Evolutionary conservation across 768 basidiomycete species (phyloP).

Genomic region (Baorangia bicolor): DNA sequence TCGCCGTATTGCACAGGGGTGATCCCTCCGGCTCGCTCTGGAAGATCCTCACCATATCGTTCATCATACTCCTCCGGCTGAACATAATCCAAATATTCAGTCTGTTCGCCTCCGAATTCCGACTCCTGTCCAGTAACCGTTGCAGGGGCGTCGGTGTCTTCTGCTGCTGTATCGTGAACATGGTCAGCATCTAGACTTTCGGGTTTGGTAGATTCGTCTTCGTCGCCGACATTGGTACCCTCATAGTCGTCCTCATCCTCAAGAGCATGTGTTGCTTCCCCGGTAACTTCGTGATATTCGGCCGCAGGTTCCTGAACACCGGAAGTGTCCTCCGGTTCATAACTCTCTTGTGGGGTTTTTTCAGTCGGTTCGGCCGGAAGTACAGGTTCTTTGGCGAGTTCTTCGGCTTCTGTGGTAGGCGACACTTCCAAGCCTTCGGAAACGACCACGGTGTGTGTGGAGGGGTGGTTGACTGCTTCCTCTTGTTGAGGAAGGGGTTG

Average conservation of each 20-base stretch:
- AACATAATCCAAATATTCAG: slow-evolving; percentile 34
- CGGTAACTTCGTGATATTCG: slow-evolving; percentile 19
- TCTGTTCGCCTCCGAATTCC: slow-evolving; percentile 31
- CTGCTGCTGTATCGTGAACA: slow-evolving; percentile 20
- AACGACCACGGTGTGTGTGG: not conserved
- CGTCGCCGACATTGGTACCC: slow-evolving; percentile 15
- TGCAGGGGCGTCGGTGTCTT: slow-evolving; percentile 24
- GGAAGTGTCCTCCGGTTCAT: not conserved
- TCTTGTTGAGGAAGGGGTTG: slow-evolving; percentile 3
- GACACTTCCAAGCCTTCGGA: slow-evolving; percentile 2
- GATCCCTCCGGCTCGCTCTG: slow-evolving; percentile 27
- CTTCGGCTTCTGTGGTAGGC: not conserved
- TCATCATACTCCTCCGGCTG: slow-evolving; percentile 38
- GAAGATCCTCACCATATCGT: slow-evolving; percentile 35
- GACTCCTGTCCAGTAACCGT: slow-evolving; percentile 6
- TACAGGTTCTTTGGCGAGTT: slow-evolving; percentile 1
- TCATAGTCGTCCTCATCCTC: slow-evolving; percentile 26
- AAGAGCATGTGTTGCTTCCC: slow-evolving; percentile 12
- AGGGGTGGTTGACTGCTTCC: not conserved
- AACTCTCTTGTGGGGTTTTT: slow-evolving; percentile 9
- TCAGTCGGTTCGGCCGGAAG: not conserved
- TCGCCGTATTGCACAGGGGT: slow-evolving; percentile 17
- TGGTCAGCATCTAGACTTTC: slow-evolving; percentile 31
- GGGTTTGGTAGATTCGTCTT: slow-evolving; percentile 15
- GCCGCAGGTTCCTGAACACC: slow-evolving; percentile 8